Percentiles rank a stretch among this genome's conserved stretches.
These are phyloP conservation scores for Amanita brunnescens DNA, from an alignment of 768 basidiomycete genomes.

Conservation along the genomic window DNA sequence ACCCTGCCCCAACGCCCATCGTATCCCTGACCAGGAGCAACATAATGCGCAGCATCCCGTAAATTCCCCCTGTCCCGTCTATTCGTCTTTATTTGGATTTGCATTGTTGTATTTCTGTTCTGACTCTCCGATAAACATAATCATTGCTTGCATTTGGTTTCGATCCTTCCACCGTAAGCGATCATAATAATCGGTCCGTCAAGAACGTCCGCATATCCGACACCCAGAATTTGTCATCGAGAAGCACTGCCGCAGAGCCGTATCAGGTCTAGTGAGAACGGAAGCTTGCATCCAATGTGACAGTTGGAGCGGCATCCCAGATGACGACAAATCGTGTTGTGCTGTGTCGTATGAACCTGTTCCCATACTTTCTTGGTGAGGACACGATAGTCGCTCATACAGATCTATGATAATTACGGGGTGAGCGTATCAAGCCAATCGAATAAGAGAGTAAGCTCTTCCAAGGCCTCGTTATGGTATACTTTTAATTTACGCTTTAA, in stretches of 20 bases:
- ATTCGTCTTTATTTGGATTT: not conserved
- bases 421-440: slow-evolving; percentile 10
- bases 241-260: not conserved
- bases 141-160: not conserved
- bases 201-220: not conserved
- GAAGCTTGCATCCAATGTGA: not conserved
- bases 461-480: slow-evolving; percentile 8
- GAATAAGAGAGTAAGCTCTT: slow-evolving; percentile 8
- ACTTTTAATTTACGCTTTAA: not conserved
- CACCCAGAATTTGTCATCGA: not conserved
- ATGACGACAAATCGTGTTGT: not conserved
- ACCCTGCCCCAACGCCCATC: no score
- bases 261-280: not conserved
- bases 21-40: no score
- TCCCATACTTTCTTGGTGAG: not conserved
- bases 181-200: not conserved
- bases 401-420: slow-evolving; percentile 10
- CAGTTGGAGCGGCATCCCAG: not conserved
- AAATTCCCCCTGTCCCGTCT: no score
- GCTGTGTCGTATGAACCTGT: not conserved
- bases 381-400: slow-evolving; percentile 1
- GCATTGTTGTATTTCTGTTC: not conserved
- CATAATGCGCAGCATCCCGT: no score
- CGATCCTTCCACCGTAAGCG: not conserved
- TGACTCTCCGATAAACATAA: not conserved